Base-by-base conservation (phyloP, 164 flowering plant genomes). In the Dillenia turbinata region DNA sequence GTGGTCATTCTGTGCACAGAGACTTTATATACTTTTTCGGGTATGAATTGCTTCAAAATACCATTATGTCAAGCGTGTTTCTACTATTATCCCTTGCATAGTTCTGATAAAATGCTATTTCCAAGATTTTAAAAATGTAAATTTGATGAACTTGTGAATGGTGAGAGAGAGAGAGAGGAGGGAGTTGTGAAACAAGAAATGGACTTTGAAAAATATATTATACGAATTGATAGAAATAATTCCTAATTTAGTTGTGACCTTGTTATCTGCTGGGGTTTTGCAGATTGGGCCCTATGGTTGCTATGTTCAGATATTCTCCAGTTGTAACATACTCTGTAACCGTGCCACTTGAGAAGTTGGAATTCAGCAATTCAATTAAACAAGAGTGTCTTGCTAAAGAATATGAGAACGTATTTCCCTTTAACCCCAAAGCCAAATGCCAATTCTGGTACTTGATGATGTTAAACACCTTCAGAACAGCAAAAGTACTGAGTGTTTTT, bases 1-100 rank as follows among this genome's bases (percentile, higher is more conserved):
- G 97, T 66, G 96, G 97, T 56, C 97, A 95, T 82, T 85, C 83
- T 44, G 61, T 81, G 52, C 72, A 79, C 40, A 72, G 67, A 69
- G 94, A 90, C 69, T 92, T 79, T 75, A 79, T 87, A 52, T 74
- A 74, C 74, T 92, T 89, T 73, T 95, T 88, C 69, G 99, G 99
- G 99, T 95, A 92, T 53, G 79, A 16, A 44, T 48, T 33, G 40
- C 40, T 33, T 33, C 7, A 33, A 5, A 33, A 33, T 4, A 5
- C 40, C 40, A 5, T 33, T 33, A 33, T 33, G 40, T 33, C 40
- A 33, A 33, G 40, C 5, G 40, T 33, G 40, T 4, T 33, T 33
- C 7, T 33, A 4, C 40, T 33, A 33, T 26, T 26, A 5, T 5
- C 33, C 33, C 33, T 26, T 26, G 3, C 33, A 26, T 26, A 5